Base-by-base conservation (phyloP, 352 stramenopile species). In the Albugo candida region DNA sequence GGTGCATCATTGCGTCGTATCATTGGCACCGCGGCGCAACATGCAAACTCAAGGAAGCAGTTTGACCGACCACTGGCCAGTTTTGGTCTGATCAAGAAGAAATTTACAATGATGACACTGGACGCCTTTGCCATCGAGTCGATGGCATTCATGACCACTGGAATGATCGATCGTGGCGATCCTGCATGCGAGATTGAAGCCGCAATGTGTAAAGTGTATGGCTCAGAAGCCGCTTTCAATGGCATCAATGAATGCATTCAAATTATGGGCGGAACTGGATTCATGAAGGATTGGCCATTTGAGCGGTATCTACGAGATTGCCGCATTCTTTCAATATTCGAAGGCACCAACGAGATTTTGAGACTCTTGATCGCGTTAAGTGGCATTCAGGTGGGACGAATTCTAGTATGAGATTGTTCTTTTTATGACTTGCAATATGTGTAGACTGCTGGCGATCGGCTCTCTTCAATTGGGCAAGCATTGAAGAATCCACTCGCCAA, bases 261-360 rank as follows among this genome's bases (percentile, higher is more conserved):
- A 56, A 65, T 93, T 52, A 83, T 89, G 72, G 80, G 80, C 21
- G 80, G 80, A 48, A 83, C 76, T 27, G 83, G 83, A 20, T 94
- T 93, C 61, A 93, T 93, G 77, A 91, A 84, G 54, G 83, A 95
- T 49, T 94, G 79, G 65, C 79, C 77, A 6, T 89, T 94, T 41
- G 84, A 95, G 65, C 83, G 80, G 45, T 76, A 83, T 52, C 92
- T 93, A 75, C 72, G 84, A 44, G 84, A 95, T 60, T 84, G 66
- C 53, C 84, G 84, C 35, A 93, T 95, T 40, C 56, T 92, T 42
- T 84, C 73, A 13, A 94, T 95, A 49, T 95, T 94, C 40, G 83
- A 95, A 57, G 84, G 84, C 61, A 94, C 84, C 24, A 92, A 83
- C 52, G 77, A 95, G 53, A 94, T 95, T 57, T 60, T 94, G 41